Evolutionary conservation across 257 asterid species (phyloP), one percentile per base, ranked within the genome.

Genomic region (Henckelia pumila): DNA sequence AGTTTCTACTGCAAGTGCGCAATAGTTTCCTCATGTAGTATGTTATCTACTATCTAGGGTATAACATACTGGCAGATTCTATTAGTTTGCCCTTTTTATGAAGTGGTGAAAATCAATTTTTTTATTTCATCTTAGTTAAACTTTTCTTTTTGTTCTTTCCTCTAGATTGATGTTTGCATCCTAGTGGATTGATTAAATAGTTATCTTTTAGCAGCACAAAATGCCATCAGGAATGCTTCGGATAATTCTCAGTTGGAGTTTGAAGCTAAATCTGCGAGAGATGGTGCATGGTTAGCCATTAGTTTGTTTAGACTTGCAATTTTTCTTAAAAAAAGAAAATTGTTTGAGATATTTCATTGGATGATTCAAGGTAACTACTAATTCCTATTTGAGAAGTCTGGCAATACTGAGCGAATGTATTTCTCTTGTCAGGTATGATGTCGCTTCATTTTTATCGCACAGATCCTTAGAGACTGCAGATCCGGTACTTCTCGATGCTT

Each of bases 241-340:
- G 89, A 83, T 66, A 81, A 68, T 69, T 50, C 78, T 53, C 84
- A 71, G 72, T 75, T 83, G 89, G 92, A 86, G 75, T 86, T 79
- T 76, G 92, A 86, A 79, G 89, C 92, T 52, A 81, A 78, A 78
- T 86, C 92, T 69, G 82, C 89, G 47, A 79, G 92, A 59, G 92
- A 86, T 70, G 92, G 92, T 77, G 92, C 92, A 79, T 93, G 98
- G 98, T 89, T 3, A 3, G 32, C 4, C 7, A 5, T 29, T 70
- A 61, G 91, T 78, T 70, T 52, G 76, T 75, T 49, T 5, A 28
- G 49, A 13, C 70, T 33, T 59, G 37, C 32, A 17, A 57, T 1
- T 25, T 25, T 70, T 30, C 50, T 44, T 44, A 0, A 14, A 14
- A 44, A 40, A 14, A 13, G 59, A 52, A 59, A 47, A 21, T 35